Conservation (phyloP, 176 grass and related monocot species). For the Oryza meyeriana region DNA sequence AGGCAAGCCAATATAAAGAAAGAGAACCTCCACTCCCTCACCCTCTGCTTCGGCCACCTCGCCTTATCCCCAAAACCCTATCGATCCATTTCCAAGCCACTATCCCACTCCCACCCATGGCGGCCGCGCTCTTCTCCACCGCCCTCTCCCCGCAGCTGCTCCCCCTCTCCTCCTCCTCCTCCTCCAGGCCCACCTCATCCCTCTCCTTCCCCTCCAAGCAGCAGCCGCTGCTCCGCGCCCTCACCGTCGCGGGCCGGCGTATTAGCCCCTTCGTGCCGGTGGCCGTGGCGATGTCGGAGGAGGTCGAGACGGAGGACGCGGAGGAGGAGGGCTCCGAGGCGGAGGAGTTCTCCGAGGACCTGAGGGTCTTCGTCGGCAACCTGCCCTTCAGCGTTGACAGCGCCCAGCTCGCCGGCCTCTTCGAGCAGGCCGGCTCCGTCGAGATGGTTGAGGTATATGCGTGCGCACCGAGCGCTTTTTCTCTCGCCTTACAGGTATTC, state of each 20-base stretch:
- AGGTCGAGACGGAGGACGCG: slow-evolving; percentile 40
- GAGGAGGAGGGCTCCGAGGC: neutral
- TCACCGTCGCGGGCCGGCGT: neutral
- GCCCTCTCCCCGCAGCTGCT: slow-evolving; percentile 21
- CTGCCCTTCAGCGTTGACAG: slow-evolving; percentile 84
- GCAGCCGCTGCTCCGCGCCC: slow-evolving; percentile 12
- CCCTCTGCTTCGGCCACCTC: neutral
- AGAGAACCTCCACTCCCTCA: slow-evolving; percentile 6
- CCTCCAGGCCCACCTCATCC: neutral
- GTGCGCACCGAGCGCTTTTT: neutral
- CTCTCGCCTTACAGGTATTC: neutral
- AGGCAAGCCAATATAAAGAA: too few species aligned
- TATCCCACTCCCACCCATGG: neutral
- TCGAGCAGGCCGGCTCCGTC: slow-evolving; percentile 67
- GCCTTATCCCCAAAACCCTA: slow-evolving; percentile 57
- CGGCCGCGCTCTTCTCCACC: slow-evolving; percentile 39
- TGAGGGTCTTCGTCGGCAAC: slow-evolving; percentile 81
- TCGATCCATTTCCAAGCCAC: slow-evolving; percentile 16
- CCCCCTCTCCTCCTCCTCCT: neutral
- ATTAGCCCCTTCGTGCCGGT: slow-evolving; percentile 32
- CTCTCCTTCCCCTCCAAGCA: neutral
- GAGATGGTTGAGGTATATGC: slow-evolving; percentile 85
- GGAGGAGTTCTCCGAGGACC: slow-evolving; percentile 44
- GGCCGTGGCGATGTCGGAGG: slow-evolving; percentile 35
- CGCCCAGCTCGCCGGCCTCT: slow-evolving; percentile 79